A percentile compares a stretch with the other conserved stretches of the same genome.
Evolutionary conservation across 169 alveolate species (phyloP).

Genomic region (Amoebophrya sp.): DNA sequence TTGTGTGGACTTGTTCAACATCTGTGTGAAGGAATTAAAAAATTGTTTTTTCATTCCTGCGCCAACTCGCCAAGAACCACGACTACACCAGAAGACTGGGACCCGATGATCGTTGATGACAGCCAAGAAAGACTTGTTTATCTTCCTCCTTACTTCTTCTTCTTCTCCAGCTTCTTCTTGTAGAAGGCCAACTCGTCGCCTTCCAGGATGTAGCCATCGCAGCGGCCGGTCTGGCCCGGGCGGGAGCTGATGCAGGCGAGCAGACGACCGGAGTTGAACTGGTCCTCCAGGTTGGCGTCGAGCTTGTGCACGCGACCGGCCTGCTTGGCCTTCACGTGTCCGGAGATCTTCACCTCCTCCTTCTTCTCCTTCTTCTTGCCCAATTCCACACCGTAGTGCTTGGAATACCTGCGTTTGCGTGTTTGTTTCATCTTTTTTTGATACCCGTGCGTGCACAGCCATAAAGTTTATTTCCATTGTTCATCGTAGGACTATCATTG

Average conservation of each 20-base stretch:
- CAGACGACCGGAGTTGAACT: conserved; percentile 90
- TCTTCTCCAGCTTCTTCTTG: conserved; percentile 92
- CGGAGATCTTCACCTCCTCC: conserved; percentile 50
- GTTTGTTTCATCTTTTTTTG: too few relatives aligned
- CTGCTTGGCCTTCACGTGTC: conserved; percentile 49
- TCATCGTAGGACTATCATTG: too few relatives aligned
- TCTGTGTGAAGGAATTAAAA: too few relatives aligned
- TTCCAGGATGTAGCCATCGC: conserved; percentile 95
- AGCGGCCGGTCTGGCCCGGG: conserved; percentile 96
- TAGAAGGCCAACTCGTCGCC: conserved; percentile 93
- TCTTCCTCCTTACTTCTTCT: conserved; percentile 83
- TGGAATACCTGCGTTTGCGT: conserved; percentile 19
- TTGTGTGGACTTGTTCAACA: too few relatives aligned
- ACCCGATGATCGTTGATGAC: too few relatives aligned
- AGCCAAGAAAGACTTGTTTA: too few relatives aligned
- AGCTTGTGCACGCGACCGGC: conserved; percentile 60
- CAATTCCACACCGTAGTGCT: conserved; percentile 56
- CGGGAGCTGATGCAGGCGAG: conserved; percentile 96
- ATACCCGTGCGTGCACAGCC: too few relatives aligned
- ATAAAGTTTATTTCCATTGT: too few relatives aligned
- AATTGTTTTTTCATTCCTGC: too few relatives aligned
- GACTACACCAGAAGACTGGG: too few relatives aligned
- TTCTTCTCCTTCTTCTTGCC: conserved; percentile 52
- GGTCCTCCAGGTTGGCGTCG: conserved; percentile 79
- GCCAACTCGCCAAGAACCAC: too few relatives aligned